Base-by-base conservation (phyloP, 2,329 filamentous ascomycete genomes). In the Colletotrichum lindemuthianum region DNA sequence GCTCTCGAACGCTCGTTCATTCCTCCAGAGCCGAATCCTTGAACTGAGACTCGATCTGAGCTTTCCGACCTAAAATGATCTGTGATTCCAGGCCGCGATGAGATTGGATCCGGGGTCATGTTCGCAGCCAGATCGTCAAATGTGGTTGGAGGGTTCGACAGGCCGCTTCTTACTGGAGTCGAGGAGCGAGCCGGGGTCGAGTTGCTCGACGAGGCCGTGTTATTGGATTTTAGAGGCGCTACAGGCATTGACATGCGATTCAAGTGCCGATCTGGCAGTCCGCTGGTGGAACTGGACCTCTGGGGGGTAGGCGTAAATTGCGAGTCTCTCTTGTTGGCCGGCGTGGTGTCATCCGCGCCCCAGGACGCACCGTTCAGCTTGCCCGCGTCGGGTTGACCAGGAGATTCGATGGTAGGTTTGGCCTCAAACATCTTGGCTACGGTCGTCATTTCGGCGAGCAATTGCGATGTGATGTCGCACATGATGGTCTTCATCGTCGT, bases 241-340 rank as follows among this genome's bases (percentile, higher is more conserved):
- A 92, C 88, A 74, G 90, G 92, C 89, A 95, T 91, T 2, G 92
- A 95, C 90, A 95, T 93, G 67, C 92, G 89, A 63, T 86, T 82
- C 48, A 88, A 81, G 53, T 84, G 80, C 70, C 86, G 88, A 72
- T 92, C 90, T 44, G 79, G 61, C 63, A 82, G 74, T 64, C 84
- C 79, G 68, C 82, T 78, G 49, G 85, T 78, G 37, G 89, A 87
- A 55, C 73, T 81, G 8, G 87, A 86, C 49, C 87, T 81, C n/a
- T 79, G 77, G 34, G 78, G 73, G 41, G 76, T 65, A 61, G 82
- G 81, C 0, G 81, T 72, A 65, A 82, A 84, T 65, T 89, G 86
- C 9, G 87, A 89, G 66, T 86, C 87, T 45, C 86, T 81, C 59
- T 87, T 80, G 4, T 74, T 75, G 52, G 78, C 79, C 12, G 76